phyloP scores from a whole-genome alignment of 148 eudicot species.

The Cornus controversa region DNA sequence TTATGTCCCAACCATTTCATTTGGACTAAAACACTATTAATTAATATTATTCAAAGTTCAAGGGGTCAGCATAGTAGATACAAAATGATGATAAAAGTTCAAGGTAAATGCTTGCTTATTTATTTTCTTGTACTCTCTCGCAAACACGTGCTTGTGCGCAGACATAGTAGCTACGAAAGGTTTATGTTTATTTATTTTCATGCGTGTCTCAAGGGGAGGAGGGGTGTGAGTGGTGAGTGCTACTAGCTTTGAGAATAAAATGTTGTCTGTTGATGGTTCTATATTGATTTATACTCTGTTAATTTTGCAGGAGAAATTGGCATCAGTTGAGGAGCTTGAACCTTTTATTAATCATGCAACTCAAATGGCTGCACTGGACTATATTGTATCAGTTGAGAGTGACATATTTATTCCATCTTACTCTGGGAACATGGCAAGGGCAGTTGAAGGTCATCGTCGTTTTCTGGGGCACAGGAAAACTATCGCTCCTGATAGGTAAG shows the following conservation, averaged over 20 bases:
- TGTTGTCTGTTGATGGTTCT: background rate
- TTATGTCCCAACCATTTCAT: no score
- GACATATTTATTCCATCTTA: slow-evolving; percentile 90
- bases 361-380: slow-evolving; percentile 98
- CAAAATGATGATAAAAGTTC: no score
- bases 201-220: background rate
- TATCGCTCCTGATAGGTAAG: slow-evolving; percentile 84
- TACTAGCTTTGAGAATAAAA: background rate
- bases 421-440: slow-evolving; percentile 96
- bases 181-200: background rate
- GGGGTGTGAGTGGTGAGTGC: no score
- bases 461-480: slow-evolving; percentile 94
- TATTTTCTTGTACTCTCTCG: background rate
- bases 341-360: slow-evolving; percentile 82
- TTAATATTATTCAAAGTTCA: no score
- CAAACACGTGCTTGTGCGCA: background rate
- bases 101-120: background rate
- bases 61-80: no score
- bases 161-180: background rate
- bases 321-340: slow-evolving; percentile 70
- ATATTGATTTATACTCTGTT: background rate
- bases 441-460: slow-evolving; percentile 98
- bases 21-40: no score
- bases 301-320: slow-evolving; percentile 73
- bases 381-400: slow-evolving; percentile 91